Base-by-base conservation (phyloP, 495 filamentous ascomycete species). In the Apodospora peruviana region DNA sequence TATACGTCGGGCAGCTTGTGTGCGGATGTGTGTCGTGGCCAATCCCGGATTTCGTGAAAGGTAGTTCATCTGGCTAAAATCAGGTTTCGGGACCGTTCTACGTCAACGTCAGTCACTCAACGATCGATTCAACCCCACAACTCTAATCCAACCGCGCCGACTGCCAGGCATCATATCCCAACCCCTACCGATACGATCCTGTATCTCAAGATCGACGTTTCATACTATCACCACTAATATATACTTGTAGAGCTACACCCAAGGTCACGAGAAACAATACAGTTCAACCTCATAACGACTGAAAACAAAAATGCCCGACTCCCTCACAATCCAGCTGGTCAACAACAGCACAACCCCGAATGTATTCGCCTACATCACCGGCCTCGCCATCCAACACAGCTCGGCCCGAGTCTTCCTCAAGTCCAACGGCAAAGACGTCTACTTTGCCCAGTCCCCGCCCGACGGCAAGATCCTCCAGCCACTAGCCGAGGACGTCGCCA, bases 401-500 rank as follows among this genome's bases (percentile, higher is more conserved):
- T 51, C 53, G 8, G 55, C 57, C 36, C 65, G 70, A 18, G 60
- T 68, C 41, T 53, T 74, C 32, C 58, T 70, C 43, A 62, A 59
- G 22, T 51, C 63, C 36, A 52, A 69, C 45, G 60, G 58, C 34
- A 48, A 50, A 10, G 53, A 45, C 0, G 57, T 67, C 10, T 70
- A 73, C 64, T 71, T 60, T 50, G 69, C 70, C 14, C 45, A 63
- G 12, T 56, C 65, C 5, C 69, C 68, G 0, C 52, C 68, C 3
- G 50, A 43, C 12, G 51, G 53, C 16, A 27, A 51, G 9, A 68
- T 71, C 47, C 52, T 66, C 32, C 70, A 71, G n/a, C 71, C 77
- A 1, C 65, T 90, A 1, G 57, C 71, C 7, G 66, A 69, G 24
- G 73, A 89, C 60, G 82, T 77, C 62, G 84, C 84, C 24, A 90